Conservation (phyloP, 805 yeast species). For the Phaffomyces opuntiae region DNA sequence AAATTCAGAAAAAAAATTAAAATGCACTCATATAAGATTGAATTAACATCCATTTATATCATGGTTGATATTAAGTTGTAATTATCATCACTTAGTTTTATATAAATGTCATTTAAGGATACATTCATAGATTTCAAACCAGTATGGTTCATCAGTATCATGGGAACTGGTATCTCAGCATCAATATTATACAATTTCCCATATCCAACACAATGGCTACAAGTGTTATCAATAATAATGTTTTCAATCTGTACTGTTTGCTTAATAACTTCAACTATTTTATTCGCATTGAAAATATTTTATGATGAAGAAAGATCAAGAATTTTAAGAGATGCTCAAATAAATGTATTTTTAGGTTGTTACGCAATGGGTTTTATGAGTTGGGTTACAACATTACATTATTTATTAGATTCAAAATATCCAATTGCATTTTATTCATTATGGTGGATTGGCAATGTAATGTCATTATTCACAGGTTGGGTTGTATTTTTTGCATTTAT, state of each 20-base stretch:
- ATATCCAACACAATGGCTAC: slow-evolving; percentile 52
- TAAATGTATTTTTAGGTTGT: slow-evolving; percentile 68
- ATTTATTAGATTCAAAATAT: slow-evolving; percentile 29
- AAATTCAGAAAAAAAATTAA: too few species aligned
- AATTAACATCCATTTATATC: too few species aligned
- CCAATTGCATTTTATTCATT: slow-evolving; percentile 47
- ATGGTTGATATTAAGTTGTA: too few species aligned
- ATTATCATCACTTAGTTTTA: too few species aligned
- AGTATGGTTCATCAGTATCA: slow-evolving; percentile 62
- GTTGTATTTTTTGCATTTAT: slow-evolving; percentile 41
- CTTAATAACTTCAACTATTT: slow-evolving; percentile 34
- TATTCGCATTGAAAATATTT: slow-evolving; percentile 35
- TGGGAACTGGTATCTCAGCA: slow-evolving; percentile 80
- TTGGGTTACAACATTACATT: slow-evolving; percentile 48
- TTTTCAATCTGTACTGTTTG: slow-evolving; percentile 52
- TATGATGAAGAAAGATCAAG: slow-evolving; percentile 24
- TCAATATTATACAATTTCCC: slow-evolving; percentile 60
- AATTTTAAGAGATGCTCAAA: slow-evolving; percentile 33
- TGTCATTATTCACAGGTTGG: slow-evolving; percentile 56
- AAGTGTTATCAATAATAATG: slow-evolving; percentile 49
- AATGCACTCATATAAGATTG: too few species aligned
- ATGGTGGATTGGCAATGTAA: slow-evolving; percentile 65
- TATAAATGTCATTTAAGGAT: not conserved
- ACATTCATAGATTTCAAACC: slow-evolving; percentile 32
- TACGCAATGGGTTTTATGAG: slow-evolving; percentile 75